phyloP scores from a whole-genome alignment of 2,329 filamentous ascomycete genomes.

The Beauveria sp. region DNA sequence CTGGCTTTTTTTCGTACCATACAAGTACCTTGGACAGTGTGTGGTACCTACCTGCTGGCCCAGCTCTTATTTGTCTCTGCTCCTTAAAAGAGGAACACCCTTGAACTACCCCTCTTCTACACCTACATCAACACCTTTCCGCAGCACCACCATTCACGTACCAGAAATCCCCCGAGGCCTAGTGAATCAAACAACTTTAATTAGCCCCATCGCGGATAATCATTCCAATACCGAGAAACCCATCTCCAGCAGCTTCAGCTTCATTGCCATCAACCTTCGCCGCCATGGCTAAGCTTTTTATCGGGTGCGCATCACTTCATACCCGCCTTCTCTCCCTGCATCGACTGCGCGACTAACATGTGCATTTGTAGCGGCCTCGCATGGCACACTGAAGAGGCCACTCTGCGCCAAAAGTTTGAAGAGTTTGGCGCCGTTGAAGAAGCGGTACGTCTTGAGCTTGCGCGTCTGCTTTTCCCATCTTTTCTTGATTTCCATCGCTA shows the following conservation, averaged over 20 bases:
- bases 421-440: slow-evolving; percentile 88
- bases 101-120: slow-evolving; percentile 8
- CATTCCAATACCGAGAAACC: not conserved
- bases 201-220: not conserved
- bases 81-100: not conserved
- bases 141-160: slow-evolving; percentile 1
- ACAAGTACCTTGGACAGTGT: not conserved
- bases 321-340: not conserved
- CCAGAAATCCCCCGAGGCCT: not conserved
- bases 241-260: slow-evolving; percentile 4
- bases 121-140: slow-evolving; percentile 13
- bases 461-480: slow-evolving; percentile 11
- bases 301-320: slow-evolving; percentile 58
- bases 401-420: slow-evolving; percentile 84
- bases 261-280: slow-evolving; percentile 13
- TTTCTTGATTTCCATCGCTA: not conserved
- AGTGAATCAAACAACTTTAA: not conserved
- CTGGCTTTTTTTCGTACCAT: not conserved
- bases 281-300: slow-evolving; percentile 87
- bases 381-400: slow-evolving; percentile 92
- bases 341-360: slow-evolving; percentile 3
- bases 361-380: slow-evolving; percentile 68
- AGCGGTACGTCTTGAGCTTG: slow-evolving; percentile 60
- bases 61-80: not conserved
- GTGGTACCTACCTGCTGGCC: not conserved